Evolutionary conservation across 805 yeast species (phyloP), one percentile per base, ranked within the genome.

Genomic region (Candida sanyiensis): DNA sequence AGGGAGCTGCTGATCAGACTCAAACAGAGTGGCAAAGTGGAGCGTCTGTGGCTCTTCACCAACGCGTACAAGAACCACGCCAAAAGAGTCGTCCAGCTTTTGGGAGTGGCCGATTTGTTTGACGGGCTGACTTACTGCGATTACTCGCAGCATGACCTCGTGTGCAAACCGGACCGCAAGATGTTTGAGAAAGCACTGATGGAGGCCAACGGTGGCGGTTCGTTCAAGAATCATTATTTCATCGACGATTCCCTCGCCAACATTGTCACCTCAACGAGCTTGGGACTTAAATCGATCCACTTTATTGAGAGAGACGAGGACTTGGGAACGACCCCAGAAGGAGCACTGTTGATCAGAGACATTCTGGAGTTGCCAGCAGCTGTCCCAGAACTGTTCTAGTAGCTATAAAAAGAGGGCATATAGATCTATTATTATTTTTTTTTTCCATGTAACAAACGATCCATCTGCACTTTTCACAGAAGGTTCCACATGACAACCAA

Each of bases 51-150:
- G 98, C 70, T 93, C 31, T 83, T 87, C 54, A 90, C 98, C 5
- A 90, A 90, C 58, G 97, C 98, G 2, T 90, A 90, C 64, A 80
- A 81, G 56, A 87, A 77, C 53, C 98, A 90, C 61, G 98, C 90
- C 0, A 52, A 79, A 32, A 70, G 97, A 35, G 95, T 87, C 22
- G 70, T 88, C 15, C 71, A 78, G 30, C 67, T 90, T 34, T 66
- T 90, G 35, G 97, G 96, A 2, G 59, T 90, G 21, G 97, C 90
- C n/a, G 96, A 89, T 57, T 57, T 87, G 39, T 89, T 93, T 57
- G 97, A 90, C 48, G 98, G 98, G 0, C 71, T 93, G 49, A 87
- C 97, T 2, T 90, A 67, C 61, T 93, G 98, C 63, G 95, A 93
- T 63, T 93, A 93, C 57, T 48, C 57, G 11, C 54, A 66, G 36